Conservation (phyloP, 2,329 filamentous ascomycete genomes). For the Fusarium avenaceum region DNA sequence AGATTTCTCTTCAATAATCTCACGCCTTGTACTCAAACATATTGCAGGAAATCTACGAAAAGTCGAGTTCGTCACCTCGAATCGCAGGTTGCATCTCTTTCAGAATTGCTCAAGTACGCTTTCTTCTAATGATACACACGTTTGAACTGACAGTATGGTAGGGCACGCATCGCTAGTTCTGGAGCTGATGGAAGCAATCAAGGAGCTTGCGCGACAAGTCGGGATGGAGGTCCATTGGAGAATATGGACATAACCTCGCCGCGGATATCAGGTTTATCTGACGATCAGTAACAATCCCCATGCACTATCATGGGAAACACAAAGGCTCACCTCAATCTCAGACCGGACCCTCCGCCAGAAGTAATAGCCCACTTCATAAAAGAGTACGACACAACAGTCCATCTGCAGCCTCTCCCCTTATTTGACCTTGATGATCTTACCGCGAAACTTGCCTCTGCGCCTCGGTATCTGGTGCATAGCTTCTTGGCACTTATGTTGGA, state of each 20-base stretch:
- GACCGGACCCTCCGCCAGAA: background rate
- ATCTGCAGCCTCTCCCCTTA: constrained; percentile 17
- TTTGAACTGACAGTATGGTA: background rate
- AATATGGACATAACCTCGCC: background rate
- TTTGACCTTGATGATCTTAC: background rate
- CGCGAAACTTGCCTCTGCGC: background rate
- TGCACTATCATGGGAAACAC: fast-evolving
- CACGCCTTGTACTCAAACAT: background rate
- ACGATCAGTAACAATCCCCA: background rate
- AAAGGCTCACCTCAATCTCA: fast-evolving
- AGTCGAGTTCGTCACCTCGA: constrained; percentile 4
- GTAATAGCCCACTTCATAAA: background rate
- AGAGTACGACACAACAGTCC: background rate
- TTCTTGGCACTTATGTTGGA: constrained; percentile 9
- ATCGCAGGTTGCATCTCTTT: constrained; percentile 3
- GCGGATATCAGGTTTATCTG: background rate
- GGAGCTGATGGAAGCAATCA: fast-evolving
- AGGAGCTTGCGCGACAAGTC: fast-evolving
- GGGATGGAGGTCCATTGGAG: fast-evolving
- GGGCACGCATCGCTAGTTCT: fast-evolving
- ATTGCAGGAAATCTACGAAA: background rate
- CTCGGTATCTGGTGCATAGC: constrained; percentile 6
- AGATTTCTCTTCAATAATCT: fast-evolving
- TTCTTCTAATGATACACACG: fast-evolving
- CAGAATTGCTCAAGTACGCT: background rate